Evolutionary conservation across 805 yeast genomes (phyloP).

Genomic region (Candida boleticola): DNA sequence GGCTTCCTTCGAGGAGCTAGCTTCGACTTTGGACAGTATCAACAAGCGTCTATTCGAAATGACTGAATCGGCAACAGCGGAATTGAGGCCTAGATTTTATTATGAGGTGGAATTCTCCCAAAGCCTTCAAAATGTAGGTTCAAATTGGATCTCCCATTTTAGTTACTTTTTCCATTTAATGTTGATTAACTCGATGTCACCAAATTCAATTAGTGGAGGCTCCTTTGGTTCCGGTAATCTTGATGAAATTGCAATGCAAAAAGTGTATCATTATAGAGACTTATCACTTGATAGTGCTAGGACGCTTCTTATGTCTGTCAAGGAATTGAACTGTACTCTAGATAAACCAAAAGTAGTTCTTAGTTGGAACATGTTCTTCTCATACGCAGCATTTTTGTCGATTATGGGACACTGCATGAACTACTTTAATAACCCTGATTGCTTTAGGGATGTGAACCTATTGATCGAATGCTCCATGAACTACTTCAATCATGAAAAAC

Average conservation of each 20-base stretch:
- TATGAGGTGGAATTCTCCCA: slow-evolving; percentile 28
- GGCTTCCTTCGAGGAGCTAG: slow-evolving; percentile 18
- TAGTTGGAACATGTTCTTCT: slow-evolving; percentile 14
- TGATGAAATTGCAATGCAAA: neutral
- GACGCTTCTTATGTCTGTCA: slow-evolving; percentile 14
- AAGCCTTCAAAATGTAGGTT: neutral
- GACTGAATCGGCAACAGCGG: slow-evolving; percentile 15
- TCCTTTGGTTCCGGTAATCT: neutral
- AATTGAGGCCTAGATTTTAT: slow-evolving; percentile 29
- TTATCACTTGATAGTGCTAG: slow-evolving; percentile 18
- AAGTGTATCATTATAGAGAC: slow-evolving; percentile 7
- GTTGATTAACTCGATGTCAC: slow-evolving; percentile 13
- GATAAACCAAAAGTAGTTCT: slow-evolving; percentile 7
- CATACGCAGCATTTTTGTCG: slow-evolving; percentile 17
- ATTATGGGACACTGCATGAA: slow-evolving; percentile 15
- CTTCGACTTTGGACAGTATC: slow-evolving; percentile 20
- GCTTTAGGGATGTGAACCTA: slow-evolving; percentile 17
- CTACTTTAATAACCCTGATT: slow-evolving; percentile 16
- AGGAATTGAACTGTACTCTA: slow-evolving; percentile 5
- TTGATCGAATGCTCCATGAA: slow-evolving; percentile 18
- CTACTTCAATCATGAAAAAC: slow-evolving; percentile 12
- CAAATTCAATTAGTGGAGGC: slow-evolving; percentile 7
- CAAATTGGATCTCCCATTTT: neutral
- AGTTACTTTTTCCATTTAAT: slow-evolving; percentile 6
- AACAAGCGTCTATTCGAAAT: slow-evolving; percentile 29